These are phyloP conservation scores for Diaporthe vexans DNA, from an alignment of 2,329 filamentous ascomycete genomes.

Conservation along the genomic window DNA sequence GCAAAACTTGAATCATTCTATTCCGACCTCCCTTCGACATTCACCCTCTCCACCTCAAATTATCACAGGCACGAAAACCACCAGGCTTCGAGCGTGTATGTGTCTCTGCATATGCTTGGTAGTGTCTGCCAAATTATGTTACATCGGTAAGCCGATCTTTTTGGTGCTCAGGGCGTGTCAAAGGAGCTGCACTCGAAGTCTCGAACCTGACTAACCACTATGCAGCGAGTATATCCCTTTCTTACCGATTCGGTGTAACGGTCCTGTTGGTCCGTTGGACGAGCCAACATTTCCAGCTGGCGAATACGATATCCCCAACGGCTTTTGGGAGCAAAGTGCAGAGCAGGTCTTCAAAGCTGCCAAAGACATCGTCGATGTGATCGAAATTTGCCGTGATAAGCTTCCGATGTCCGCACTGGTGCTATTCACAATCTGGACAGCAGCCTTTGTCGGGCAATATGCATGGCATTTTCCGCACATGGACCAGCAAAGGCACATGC, in stretches of 20 bases:
- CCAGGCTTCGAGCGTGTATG: slow-evolving; percentile 74
- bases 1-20: slow-evolving; percentile 67
- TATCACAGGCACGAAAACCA: slow-evolving; percentile 76
- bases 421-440: slow-evolving; percentile 76
- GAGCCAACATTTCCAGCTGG: slow-evolving; percentile 66
- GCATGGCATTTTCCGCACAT: slow-evolving; percentile 77
- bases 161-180: background rate
- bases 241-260: slow-evolving; percentile 68
- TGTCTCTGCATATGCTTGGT: slow-evolving; percentile 76
- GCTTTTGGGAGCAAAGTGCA: slow-evolving; percentile 75
- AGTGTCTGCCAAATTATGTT: slow-evolving; percentile 77
- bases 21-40: slow-evolving; percentile 65
- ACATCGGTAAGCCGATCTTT: slow-evolving; percentile 58
- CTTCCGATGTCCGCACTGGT: slow-evolving; percentile 78
- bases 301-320: slow-evolving; percentile 56
- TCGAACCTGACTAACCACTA: slow-evolving; percentile 2
- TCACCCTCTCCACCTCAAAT: slow-evolving; percentile 72
- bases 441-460: slow-evolving; percentile 76
- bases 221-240: slow-evolving; percentile 74
- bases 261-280: slow-evolving; percentile 70
- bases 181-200: background rate
- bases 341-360: slow-evolving; percentile 74
- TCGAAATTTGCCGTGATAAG: slow-evolving; percentile 72
- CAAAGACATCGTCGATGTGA: slow-evolving; percentile 74
- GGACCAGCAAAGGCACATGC: slow-evolving; percentile 71